Percentiles rank a stretch among this genome's conserved stretches.
Conservation (phyloP, 495 filamentous ascomycete species). For the Penicillium tannophilum region DNA sequence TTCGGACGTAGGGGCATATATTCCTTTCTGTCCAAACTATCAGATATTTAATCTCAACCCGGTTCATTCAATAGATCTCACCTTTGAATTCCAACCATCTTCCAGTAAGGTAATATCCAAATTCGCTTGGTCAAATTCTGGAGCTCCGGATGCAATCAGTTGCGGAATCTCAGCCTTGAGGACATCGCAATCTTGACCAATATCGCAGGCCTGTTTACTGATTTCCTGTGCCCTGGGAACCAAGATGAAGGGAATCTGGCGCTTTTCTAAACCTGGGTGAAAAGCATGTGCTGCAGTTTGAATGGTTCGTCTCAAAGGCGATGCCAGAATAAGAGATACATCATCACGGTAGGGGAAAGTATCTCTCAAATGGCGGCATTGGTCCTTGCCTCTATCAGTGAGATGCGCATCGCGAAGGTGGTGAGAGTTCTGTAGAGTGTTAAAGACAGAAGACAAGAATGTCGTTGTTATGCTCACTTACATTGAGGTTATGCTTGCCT, state of each 20-base stretch:
- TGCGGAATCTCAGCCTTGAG: constrained; percentile 10
- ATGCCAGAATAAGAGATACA: constrained; percentile 18
- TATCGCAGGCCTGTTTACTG: constrained; percentile 18
- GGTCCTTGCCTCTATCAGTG: constrained; percentile 21
- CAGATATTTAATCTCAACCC: neutral
- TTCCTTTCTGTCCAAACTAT: constrained; percentile 14
- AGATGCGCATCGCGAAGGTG: constrained; percentile 22
- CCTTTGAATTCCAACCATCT: constrained; percentile 27
- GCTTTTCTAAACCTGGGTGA: constrained; percentile 13
- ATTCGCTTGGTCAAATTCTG: constrained; percentile 4
- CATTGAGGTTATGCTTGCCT: constrained; percentile 27
- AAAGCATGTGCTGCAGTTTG: constrained; percentile 26
- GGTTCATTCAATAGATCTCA: neutral
- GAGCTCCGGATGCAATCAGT: constrained; percentile 10
- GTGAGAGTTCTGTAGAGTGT: constrained; percentile 14
- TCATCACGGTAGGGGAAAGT: constrained; percentile 12
- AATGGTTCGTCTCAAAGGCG: constrained; percentile 23
- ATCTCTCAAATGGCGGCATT: constrained; percentile 19
- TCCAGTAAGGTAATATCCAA: constrained; percentile 17
- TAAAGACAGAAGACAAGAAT: too few relatives aligned
- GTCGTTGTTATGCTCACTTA: neutral
- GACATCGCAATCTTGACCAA: constrained; percentile 13
- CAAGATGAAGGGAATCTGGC: constrained; percentile 20
- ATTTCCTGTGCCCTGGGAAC: constrained; percentile 25
- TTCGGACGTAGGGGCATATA: constrained; percentile 18